Evolutionary conservation across 2,329 filamentous ascomycete species (phyloP).

Genomic region (Saccharata proteae): DNA sequence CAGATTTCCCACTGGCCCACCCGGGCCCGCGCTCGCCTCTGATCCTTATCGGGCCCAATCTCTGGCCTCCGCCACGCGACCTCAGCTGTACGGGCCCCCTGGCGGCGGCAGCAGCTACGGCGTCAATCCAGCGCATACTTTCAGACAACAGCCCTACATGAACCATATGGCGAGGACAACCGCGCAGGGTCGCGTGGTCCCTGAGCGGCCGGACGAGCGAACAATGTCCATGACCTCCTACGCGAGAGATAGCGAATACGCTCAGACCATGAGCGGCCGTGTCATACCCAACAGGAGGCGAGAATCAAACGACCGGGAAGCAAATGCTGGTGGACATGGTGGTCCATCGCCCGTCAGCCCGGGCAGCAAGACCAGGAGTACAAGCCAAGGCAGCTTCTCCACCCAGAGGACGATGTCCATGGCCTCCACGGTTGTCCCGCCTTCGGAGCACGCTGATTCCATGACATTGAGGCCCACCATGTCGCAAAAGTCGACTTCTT

Average conservation of each 20-base stretch:
- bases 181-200: slow-evolving; percentile 80
- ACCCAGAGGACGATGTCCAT: slow-evolving; percentile 77
- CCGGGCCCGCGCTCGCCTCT: slow-evolving; percentile 58
- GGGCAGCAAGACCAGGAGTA: slow-evolving; percentile 21
- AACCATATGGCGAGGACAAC: slow-evolving; percentile 64
- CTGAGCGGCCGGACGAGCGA: slow-evolving; percentile 81
- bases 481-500: slow-evolving; percentile 30
- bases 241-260: slow-evolving; percentile 61
- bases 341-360: slow-evolving; percentile 13
- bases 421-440: slow-evolving; percentile 66
- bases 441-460: slow-evolving; percentile 50
- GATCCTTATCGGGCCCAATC: slow-evolving; percentile 91
- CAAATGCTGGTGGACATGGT: too few relatives aligned
- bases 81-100: slow-evolving; percentile 46
- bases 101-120: slow-evolving; percentile 36
- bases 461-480: slow-evolving; percentile 29
- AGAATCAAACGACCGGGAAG: slow-evolving; percentile 35
- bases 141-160: slow-evolving; percentile 66
- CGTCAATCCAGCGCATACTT: slow-evolving; percentile 56
- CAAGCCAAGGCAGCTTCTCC: slow-evolving; percentile 26
- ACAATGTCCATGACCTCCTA: slow-evolving; percentile 94
- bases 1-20: slow-evolving; percentile 37
- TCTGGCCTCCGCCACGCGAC: slow-evolving; percentile 64
- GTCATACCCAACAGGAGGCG: slow-evolving; percentile 69
- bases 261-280: slow-evolving; percentile 84